These are phyloP conservation scores for Arctium lappa DNA, from an alignment of 129 eudicot species.

Conservation along the genomic window DNA sequence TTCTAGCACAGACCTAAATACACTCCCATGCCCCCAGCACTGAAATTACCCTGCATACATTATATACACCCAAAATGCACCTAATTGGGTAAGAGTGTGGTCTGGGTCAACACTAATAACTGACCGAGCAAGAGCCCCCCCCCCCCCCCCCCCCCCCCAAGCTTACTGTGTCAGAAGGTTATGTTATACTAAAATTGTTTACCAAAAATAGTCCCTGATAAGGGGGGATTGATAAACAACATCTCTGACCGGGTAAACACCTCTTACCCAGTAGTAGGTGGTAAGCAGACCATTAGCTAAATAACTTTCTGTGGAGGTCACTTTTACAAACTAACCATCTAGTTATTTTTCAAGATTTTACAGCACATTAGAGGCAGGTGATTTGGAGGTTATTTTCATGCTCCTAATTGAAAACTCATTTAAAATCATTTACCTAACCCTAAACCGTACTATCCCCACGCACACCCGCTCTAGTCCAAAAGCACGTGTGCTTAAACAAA, in stretches of 20 bases:
- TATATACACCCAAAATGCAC: not conserved
- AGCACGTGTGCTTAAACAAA: not conserved
- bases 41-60: not conserved
- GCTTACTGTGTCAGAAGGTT: not conserved
- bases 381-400: not conserved
- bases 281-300: not conserved
- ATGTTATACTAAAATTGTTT: not conserved
- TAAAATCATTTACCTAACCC: not conserved
- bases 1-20: not conserved
- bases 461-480: not conserved
- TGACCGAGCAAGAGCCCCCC: not conserved
- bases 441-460: not conserved
- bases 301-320: not conserved
- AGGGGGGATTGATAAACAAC: not conserved
- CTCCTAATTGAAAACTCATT: not conserved
- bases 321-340: not conserved
- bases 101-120: not conserved
- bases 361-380: not conserved
- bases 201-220: not conserved
- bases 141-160: not conserved
- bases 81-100: not conserved
- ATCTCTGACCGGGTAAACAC: not conserved
- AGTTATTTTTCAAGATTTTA: not conserved
- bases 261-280: not conserved
- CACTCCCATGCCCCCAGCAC: not conserved